Conservation (phyloP, 2,329 filamentous ascomycete genomes). For the Colletotrichum noveboracense region DNA sequence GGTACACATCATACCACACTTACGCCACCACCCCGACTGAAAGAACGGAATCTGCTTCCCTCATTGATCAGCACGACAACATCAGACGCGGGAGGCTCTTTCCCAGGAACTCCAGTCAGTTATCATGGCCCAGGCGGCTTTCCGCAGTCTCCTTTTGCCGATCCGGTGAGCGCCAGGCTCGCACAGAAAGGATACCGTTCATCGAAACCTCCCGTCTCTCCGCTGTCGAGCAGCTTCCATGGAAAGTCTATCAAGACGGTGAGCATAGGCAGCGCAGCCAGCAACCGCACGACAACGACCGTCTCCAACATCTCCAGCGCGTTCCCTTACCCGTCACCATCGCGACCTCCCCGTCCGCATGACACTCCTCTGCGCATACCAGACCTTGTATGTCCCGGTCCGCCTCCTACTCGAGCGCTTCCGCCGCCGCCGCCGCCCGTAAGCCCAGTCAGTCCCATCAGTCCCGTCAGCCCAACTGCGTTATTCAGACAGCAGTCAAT, state of each 20-base stretch:
- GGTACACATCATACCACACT: slow-evolving; percentile 30
- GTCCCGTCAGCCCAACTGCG: not conserved
- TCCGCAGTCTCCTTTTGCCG: slow-evolving; percentile 42
- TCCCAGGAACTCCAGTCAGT: not conserved
- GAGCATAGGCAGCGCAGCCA: slow-evolving; percentile 17
- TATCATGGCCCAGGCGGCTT: slow-evolving; percentile 25
- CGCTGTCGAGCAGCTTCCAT: not conserved
- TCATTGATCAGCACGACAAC: slow-evolving; percentile 16
- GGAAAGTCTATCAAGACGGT: not conserved
- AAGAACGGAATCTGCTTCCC: slow-evolving; percentile 50
- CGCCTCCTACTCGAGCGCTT: slow-evolving; percentile 51
- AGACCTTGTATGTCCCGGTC: slow-evolving; percentile 40
- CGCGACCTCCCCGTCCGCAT: slow-evolving; percentile 39
- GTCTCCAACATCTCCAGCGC: not conserved
- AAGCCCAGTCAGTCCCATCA: not conserved
- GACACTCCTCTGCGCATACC: slow-evolving; percentile 41
- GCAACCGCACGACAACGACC: not conserved
- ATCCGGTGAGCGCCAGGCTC: slow-evolving; percentile 40
- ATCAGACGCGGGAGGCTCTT: not conserved
- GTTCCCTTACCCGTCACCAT: slow-evolving; percentile 29
- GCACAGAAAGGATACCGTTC: slow-evolving; percentile 36
- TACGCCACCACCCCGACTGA: slow-evolving; percentile 53
- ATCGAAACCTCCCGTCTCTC: not conserved
- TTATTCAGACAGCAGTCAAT: not conserved
- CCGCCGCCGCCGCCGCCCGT: slow-evolving; percentile 35